Percentiles rank a stretch among this genome's conserved stretches.
Conservation (phyloP, 495 filamentous ascomycete genomes). For the Talaromyces proteolyticus region DNA sequence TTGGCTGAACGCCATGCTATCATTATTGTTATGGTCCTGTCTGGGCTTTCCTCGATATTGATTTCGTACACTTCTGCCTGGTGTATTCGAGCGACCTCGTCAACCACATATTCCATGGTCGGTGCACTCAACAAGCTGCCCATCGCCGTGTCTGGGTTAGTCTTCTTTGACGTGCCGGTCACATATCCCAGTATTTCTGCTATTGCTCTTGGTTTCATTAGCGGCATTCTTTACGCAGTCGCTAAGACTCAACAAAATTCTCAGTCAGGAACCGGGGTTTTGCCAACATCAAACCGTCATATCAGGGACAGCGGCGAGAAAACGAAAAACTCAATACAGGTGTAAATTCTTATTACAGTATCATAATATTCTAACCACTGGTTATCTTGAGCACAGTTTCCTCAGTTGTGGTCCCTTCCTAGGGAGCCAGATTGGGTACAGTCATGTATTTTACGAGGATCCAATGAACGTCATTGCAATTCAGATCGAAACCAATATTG, state of each 20-base stretch:
- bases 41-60: conserved; percentile 87
- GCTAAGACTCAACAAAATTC: conserved; percentile 81
- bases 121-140: conserved; percentile 96
- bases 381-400: too few relatives aligned
- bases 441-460: too few relatives aligned
- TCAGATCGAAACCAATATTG: too few relatives aligned
- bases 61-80: conserved; percentile 98
- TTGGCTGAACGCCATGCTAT: conserved; percentile 63
- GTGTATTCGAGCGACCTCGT: conserved; percentile 96
- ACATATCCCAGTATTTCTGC: conserved; percentile 86
- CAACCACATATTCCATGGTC: conserved; percentile 97
- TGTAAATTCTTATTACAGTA: too few relatives aligned
- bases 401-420: too few relatives aligned
- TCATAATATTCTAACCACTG: too few relatives aligned
- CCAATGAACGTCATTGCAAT: too few relatives aligned
- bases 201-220: conserved; percentile 82
- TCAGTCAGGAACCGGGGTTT: too few relatives aligned
- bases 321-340: too few relatives aligned
- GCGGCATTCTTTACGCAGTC: conserved; percentile 81
- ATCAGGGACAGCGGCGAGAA: too few relatives aligned
- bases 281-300: too few relatives aligned
- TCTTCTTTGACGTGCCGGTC: conserved; percentile 92
- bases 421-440: too few relatives aligned
- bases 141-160: conserved; percentile 77
- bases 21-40: conserved; percentile 85